Evolutionary conservation across 2,329 filamentous ascomycete species (phyloP).

Genomic region (Helotiales sp.): DNA sequence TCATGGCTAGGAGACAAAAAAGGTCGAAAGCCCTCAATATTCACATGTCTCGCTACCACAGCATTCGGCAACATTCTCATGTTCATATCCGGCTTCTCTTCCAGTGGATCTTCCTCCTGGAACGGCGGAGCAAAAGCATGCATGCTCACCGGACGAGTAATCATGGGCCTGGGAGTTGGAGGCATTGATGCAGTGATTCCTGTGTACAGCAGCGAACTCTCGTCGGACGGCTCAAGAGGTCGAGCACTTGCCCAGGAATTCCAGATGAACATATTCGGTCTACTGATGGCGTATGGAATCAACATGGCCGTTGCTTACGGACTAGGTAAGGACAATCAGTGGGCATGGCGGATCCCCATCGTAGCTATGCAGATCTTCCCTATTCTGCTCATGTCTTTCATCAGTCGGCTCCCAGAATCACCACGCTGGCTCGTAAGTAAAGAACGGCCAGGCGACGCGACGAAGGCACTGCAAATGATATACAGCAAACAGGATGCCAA

Average conservation of each 20-base stretch:
- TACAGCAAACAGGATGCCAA: slow-evolving; percentile 56
- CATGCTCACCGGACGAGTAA: slow-evolving; percentile 45
- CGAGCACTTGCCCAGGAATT: slow-evolving; percentile 66
- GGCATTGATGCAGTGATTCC: slow-evolving; percentile 66
- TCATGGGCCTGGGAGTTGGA: slow-evolving; percentile 62
- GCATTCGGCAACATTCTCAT: slow-evolving; percentile 63
- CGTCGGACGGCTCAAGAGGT: slow-evolving; percentile 60
- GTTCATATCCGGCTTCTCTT: slow-evolving; percentile 60
- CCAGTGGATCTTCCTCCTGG: slow-evolving; percentile 47
- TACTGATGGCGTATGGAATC: slow-evolving; percentile 64
- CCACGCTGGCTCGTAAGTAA: slow-evolving; percentile 62
- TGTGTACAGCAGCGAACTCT: slow-evolving; percentile 62
- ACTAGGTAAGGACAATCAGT: slow-evolving; percentile 60
- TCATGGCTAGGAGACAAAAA: slow-evolving; percentile 58
- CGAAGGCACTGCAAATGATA: slow-evolving; percentile 52
- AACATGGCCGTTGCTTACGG: slow-evolving; percentile 59
- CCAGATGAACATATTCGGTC: slow-evolving; percentile 66
- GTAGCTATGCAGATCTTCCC: slow-evolving; percentile 66
- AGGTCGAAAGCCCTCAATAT: slow-evolving; percentile 61
- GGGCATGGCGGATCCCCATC: slow-evolving; percentile 67
- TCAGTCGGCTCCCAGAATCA: slow-evolving; percentile 59
- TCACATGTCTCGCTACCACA: slow-evolving; percentile 57
- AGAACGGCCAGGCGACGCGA: slow-evolving; percentile 55
- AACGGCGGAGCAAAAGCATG: slow-evolving; percentile 53
- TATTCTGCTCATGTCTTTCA: slow-evolving; percentile 56